A percentile compares a stretch with the other conserved stretches of the same genome.
Conservation (phyloP, 2,329 filamentous ascomycete species). For the Alternaria panax region DNA sequence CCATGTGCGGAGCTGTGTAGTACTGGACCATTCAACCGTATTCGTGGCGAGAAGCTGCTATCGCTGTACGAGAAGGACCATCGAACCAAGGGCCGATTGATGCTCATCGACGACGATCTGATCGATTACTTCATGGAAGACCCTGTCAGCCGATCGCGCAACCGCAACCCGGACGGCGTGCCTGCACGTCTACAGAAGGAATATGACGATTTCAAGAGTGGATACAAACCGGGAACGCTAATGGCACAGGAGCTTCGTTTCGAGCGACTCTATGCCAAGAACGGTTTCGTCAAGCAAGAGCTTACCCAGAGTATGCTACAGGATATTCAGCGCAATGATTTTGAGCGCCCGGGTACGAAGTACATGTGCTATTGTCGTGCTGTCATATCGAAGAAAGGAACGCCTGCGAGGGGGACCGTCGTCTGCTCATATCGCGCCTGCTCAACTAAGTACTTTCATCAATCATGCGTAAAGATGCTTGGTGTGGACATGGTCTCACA, state of each 20-base stretch:
- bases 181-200: conserved; percentile 23
- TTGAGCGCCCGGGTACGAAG: background rate
- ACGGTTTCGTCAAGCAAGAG: conserved; percentile 16
- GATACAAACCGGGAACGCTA: conserved; percentile 16
- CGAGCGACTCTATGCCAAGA: conserved; percentile 19
- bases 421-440: conserved; percentile 31
- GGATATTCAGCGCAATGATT: conserved; percentile 12
- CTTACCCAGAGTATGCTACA: conserved; percentile 13
- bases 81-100: conserved; percentile 27
- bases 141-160: background rate
- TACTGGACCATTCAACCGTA: conserved; percentile 32
- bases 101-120: conserved; percentile 36
- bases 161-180: conserved; percentile 1
- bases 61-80: conserved; percentile 22
- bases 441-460: conserved; percentile 29
- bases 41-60: conserved; percentile 29
- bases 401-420: conserved; percentile 2
- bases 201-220: conserved; percentile 14
- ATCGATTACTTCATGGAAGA: conserved; percentile 18
- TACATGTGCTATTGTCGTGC: conserved; percentile 33
- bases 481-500: conserved; percentile 26
- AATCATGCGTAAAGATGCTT: conserved; percentile 28
- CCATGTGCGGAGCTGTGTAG: conserved; percentile 14
- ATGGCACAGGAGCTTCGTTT: conserved; percentile 29
- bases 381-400: background rate